Evolutionary conservation across 164 flowering plant species (phyloP).

Genomic region (Malania oleifera): DNA sequence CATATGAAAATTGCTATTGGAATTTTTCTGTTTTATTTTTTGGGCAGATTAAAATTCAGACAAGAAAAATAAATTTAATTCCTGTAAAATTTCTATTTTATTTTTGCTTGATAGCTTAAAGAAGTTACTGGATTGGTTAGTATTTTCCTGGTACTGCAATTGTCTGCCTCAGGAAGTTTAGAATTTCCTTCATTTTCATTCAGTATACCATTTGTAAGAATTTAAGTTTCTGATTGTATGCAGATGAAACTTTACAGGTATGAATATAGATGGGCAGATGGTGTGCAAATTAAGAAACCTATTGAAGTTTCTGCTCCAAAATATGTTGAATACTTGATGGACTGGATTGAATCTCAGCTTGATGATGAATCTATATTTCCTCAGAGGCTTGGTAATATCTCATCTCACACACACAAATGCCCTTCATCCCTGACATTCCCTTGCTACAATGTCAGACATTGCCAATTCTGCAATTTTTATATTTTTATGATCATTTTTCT

Average conservation of each 20-base stretch:
- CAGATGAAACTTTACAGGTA: conserved; percentile 48
- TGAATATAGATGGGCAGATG: conserved; percentile 99
- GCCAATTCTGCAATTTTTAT: not conserved
- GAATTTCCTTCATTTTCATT: no score
- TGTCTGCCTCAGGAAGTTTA: not conserved
- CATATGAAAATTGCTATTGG: no score
- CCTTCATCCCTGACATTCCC: not conserved
- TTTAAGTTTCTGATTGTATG: conserved; percentile 9
- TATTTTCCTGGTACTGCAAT: not conserved
- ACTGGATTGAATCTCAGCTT: conserved; percentile 95
- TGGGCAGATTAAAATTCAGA: no score
- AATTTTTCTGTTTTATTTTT: no score
- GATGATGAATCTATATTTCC: conserved; percentile 97
- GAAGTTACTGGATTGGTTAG: no score
- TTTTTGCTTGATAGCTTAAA: no score
- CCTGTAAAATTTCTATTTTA: no score
- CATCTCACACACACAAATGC: no score
- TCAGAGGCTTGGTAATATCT: conserved; percentile 81
- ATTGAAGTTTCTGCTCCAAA: conserved; percentile 99
- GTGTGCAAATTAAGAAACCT: conserved; percentile 92
- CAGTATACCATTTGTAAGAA: not conserved
- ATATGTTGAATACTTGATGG: conserved; percentile 97
- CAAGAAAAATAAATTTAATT: no score
- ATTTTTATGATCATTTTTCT: not conserved
- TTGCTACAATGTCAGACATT: not conserved